phyloP scores from a whole-genome alignment of 352 stramenopile species.

The Globisporangium alternatum region DNA sequence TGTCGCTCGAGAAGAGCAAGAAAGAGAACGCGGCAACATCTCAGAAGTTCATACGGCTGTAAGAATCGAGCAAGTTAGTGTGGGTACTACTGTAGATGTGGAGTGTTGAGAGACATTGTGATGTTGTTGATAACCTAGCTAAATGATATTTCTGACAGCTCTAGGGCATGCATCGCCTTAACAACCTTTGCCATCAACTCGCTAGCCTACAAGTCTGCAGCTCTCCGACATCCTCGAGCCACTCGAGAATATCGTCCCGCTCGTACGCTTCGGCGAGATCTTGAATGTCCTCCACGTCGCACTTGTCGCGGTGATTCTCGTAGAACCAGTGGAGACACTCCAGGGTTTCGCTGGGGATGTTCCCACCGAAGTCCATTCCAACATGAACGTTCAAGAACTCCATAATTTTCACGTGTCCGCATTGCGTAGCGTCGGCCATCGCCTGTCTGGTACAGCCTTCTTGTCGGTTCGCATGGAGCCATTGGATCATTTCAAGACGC shows the following conservation, averaged over 20 bases:
- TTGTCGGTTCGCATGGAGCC: background rate
- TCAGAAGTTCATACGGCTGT: slow-evolving; percentile 16
- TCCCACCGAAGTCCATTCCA: background rate
- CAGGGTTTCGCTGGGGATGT: background rate
- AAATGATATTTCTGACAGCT: background rate
- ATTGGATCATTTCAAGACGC: background rate
- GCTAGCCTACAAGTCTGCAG: background rate
- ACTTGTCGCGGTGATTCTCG: background rate
- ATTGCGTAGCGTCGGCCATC: background rate
- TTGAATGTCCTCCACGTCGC: background rate
- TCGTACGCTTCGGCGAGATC: background rate
- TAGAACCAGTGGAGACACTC: slow-evolving; percentile 1
- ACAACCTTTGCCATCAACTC: background rate
- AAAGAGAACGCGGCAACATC: slow-evolving; percentile 1
- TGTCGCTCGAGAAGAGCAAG: slow-evolving; percentile 37
- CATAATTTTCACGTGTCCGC: background rate
- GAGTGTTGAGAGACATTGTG: background rate
- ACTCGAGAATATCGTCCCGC: background rate
- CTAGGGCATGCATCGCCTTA: background rate
- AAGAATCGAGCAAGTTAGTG: slow-evolving; percentile 2
- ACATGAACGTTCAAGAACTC: background rate
- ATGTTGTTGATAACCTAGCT: background rate
- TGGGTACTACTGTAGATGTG: background rate
- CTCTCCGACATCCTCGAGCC: background rate
- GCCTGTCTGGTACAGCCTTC: background rate